These are phyloP conservation scores for Dactylonectria macrodidyma DNA, from an alignment of 2,329 filamentous ascomycete genomes.

Conservation along the genomic window DNA sequence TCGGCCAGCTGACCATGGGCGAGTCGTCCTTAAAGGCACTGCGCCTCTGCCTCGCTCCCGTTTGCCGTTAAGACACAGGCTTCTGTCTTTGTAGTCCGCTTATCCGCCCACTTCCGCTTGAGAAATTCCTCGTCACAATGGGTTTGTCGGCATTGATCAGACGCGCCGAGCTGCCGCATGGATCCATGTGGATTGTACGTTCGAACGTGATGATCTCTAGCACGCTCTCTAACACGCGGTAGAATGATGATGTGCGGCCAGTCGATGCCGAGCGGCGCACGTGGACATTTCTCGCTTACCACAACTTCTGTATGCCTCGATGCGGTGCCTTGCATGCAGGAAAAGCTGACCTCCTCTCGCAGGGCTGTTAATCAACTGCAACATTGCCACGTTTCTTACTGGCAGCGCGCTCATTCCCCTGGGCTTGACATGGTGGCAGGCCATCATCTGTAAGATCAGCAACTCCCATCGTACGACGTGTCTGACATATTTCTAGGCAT, in stretches of 20 bases:
- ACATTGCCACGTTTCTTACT: constrained; percentile 58
- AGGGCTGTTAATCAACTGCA: constrained; percentile 65
- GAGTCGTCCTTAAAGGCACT: constrained; percentile 19
- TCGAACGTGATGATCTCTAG: not conserved
- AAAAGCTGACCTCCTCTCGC: constrained; percentile 9
- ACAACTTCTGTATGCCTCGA: constrained; percentile 57
- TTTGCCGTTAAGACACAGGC: not conserved
- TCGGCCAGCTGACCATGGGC: not conserved
- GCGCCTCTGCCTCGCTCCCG: not conserved
- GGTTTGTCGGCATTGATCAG: constrained; percentile 43
- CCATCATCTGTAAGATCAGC: constrained; percentile 54
- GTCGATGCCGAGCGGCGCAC: constrained; percentile 59
- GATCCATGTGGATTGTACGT: constrained; percentile 53
- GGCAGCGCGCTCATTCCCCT: constrained; percentile 59
- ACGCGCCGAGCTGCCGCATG: constrained; percentile 48
- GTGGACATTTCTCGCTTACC: constrained; percentile 60
- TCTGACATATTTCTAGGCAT: constrained; percentile 45
- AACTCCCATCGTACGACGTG: not conserved
- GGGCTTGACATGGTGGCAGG: constrained; percentile 60
- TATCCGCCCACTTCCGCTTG: not conserved
- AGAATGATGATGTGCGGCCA: constrained; percentile 67
- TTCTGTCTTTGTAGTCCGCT: not conserved
- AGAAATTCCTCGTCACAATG: constrained; percentile 33
- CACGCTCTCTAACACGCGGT: constrained; percentile 10
- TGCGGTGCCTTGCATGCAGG: not conserved